phyloP scores from a whole-genome alignment of 1,139 yeast genomes.

The Magnusiomyces starmeri region DNA sequence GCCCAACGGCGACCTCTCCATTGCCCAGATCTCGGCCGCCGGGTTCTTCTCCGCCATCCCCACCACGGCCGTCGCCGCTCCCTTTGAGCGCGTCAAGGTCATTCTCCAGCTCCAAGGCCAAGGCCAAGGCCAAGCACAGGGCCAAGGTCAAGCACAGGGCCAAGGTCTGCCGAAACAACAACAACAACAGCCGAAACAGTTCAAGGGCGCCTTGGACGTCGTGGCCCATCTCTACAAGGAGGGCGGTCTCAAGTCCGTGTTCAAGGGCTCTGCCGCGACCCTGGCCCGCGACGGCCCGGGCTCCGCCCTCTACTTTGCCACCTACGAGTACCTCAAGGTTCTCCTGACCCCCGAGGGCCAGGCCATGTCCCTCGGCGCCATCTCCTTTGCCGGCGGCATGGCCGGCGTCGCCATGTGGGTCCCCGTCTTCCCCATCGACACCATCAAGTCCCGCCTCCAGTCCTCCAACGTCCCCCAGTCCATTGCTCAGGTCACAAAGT shows the following conservation, averaged over 20 bases:
- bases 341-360: slow-evolving; percentile 46
- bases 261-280: slow-evolving; percentile 88
- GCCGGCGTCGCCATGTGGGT: slow-evolving; percentile 98
- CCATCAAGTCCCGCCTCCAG: slow-evolving; percentile 82
- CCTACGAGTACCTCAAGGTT: slow-evolving; percentile 76
- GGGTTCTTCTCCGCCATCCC: slow-evolving; percentile 96
- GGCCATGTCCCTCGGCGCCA: slow-evolving; percentile 56
- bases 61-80: slow-evolving; percentile 91
- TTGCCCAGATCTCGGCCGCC: slow-evolving; percentile 75
- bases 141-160: slow-evolving; percentile 22
- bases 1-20: slow-evolving; percentile 38
- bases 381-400: slow-evolving; percentile 86
- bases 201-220: slow-evolving; percentile 49
- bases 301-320: slow-evolving; percentile 92
- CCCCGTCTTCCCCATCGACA: slow-evolving; percentile 92
- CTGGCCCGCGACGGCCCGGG: slow-evolving; percentile 98
- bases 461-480: slow-evolving; percentile 54
- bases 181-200: slow-evolving; percentile 30
- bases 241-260: slow-evolving; percentile 80
- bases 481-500: slow-evolving; percentile 57
- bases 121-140: slow-evolving; percentile 35
- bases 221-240: slow-evolving; percentile 63
- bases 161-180: slow-evolving; percentile 9
- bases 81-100: slow-evolving; percentile 92
- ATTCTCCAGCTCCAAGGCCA: slow-evolving; percentile 76